Base-by-base conservation (phyloP, 345 rosid genomes). In the Salix purpurea region DNA sequence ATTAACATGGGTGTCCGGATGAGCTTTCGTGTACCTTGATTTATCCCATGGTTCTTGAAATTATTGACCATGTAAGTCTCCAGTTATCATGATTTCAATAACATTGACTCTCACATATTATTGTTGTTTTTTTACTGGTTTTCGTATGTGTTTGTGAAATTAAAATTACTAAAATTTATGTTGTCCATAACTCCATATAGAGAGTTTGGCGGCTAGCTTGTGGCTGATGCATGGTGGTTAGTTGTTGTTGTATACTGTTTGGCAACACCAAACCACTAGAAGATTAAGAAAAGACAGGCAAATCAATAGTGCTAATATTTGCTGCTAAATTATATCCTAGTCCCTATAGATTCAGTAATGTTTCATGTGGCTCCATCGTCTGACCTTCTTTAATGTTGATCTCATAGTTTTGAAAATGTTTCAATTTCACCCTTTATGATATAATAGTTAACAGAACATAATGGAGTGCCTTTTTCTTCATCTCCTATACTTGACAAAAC, bases 11-110 rank as follows among this genome's bases (percentile, higher is more conserved):
- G 37, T 36, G 7, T 36, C 1, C 1, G 5, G 7, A 0, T 36
- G 0, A 36, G 1, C 7, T 36, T 36, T 0, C 0, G 7, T 5
- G 0, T 1, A 36, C 37, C 7, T 36, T 5, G 7, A 36, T 1
- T 5, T 5, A 36, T 36, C 7, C 0, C 1, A 1, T 5, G 0
- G 1, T 5, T 5, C 7, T 36, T 36, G 1, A 36, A 36, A 36
- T 36, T 5, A 1, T 5, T 5, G 7, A 36, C 1, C 7, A 36
- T 36, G 1, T 36, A 36, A 36, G 6, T 0, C 1, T 36, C 7
- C 6, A 34, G 36, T 34, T 4, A 34, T 34, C 6, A 34, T 34
- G 1, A 0, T 34, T 4, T 34, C 6, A 4, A 34, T 34, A 32
- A 32, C 34, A 0, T 32, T 32, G 34, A 32, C 4, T 32, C 5